These are phyloP conservation scores for Daldinia grandis DNA, from an alignment of 495 filamentous ascomycete genomes.

Conservation along the genomic window DNA sequence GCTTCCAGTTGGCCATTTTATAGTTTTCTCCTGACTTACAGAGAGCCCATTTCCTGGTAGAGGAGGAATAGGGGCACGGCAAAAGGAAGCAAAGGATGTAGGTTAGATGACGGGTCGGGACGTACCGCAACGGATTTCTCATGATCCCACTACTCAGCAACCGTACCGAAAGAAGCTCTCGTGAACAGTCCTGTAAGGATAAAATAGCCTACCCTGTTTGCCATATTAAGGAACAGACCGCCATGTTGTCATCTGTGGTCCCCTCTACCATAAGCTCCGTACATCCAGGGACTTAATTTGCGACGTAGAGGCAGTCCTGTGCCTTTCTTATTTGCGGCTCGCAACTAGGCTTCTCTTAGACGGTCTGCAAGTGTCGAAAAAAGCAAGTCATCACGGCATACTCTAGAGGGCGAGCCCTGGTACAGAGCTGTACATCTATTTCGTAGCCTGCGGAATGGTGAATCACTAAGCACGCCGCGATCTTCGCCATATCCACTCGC, in stretches of 20 bases:
- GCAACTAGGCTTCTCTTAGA: constrained; percentile 25
- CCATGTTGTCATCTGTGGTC: constrained; percentile 1
- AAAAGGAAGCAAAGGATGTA: constrained; percentile 37
- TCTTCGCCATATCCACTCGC: not conserved
- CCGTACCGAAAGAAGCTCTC: constrained; percentile 11
- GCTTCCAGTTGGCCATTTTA: constrained; percentile 25
- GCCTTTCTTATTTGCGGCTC: constrained; percentile 31
- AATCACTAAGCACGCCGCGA: not conserved
- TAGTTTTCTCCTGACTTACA: constrained; percentile 17
- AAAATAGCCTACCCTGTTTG: constrained; percentile 28
- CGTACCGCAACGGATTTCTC: constrained; percentile 32
- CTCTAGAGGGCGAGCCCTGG: not conserved
- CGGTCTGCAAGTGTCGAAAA: not conserved
- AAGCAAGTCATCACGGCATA: constrained; percentile 14
- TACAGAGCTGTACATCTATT: constrained; percentile 1
- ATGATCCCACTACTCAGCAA: constrained; percentile 22
- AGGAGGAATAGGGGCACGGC: constrained; percentile 37
- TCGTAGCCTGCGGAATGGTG: not conserved
- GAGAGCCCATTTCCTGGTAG: constrained; percentile 6
- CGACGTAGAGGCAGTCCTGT: constrained; percentile 33
- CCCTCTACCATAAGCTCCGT: constrained; percentile 11
- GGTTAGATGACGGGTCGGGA: constrained; percentile 28
- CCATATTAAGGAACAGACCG: constrained; percentile 25
- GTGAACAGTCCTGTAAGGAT: constrained; percentile 3
- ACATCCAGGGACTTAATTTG: constrained; percentile 26